Conservation (phyloP, 2,329 filamentous ascomycete species). For the Didymella pomorum region DNA sequence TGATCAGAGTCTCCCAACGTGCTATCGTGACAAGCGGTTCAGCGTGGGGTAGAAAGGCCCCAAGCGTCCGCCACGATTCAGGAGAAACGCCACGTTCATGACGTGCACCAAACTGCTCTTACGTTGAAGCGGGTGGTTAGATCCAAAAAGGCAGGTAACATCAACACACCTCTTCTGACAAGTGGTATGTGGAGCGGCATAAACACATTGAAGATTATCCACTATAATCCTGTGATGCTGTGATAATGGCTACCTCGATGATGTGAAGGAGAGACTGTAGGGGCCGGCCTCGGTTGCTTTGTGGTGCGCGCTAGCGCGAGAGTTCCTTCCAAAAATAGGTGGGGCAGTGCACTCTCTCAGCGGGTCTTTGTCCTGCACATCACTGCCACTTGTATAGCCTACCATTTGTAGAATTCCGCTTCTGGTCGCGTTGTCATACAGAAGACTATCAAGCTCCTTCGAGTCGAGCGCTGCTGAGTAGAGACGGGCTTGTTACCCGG, state of each 20-base stretch:
- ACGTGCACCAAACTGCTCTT: conserved; percentile 2
- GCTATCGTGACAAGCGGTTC: background rate
- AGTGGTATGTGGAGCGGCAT: background rate
- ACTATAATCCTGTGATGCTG: conserved; percentile 7
- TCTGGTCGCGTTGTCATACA: conserved; percentile 8
- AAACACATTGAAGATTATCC: background rate
- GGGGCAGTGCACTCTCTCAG: conserved; percentile 39
- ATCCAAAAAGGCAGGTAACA: conserved; percentile 1
- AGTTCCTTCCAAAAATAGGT: conserved; percentile 39
- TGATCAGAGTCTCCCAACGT: background rate
- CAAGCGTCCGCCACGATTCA: conserved; percentile 8
- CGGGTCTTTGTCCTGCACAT: conserved; percentile 27
- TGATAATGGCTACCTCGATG: conserved; percentile 3
- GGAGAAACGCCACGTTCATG: conserved; percentile 7
- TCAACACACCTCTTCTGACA: background rate
- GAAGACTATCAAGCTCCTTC: background rate
- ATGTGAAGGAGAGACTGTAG: conserved; percentile 18
- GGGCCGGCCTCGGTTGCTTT: conserved; percentile 29
- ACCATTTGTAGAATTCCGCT: conserved; percentile 13
- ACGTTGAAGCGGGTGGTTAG: background rate
- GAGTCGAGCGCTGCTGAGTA: conserved; percentile 22
- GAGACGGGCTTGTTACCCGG: conserved; percentile 25
- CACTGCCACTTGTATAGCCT: conserved; percentile 30
- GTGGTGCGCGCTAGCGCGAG: conserved; percentile 22
- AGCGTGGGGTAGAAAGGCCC: background rate